These are phyloP conservation scores for Microcyclospora pomicola DNA, from an alignment of 2,329 filamentous ascomycete species.

Conservation along the genomic window DNA sequence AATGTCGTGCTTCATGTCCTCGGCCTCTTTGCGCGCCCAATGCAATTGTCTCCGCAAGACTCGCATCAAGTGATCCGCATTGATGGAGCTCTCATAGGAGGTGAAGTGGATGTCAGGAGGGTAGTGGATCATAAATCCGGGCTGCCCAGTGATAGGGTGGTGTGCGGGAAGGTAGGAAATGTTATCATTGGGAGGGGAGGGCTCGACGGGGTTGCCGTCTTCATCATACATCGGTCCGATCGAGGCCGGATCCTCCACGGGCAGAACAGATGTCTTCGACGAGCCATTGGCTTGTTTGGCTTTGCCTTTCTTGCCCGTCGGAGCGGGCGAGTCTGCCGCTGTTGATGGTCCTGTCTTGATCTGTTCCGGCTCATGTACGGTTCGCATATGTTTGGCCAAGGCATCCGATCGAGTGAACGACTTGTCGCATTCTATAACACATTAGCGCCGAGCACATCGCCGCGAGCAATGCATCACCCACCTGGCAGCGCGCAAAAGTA, in stretches of 20 bases:
- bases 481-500: constrained; percentile 93
- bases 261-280: constrained; percentile 3
- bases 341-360: constrained; percentile 52
- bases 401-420: constrained; percentile 94
- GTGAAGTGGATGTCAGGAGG: constrained; percentile 48
- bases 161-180: constrained; percentile 44
- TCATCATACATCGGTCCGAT: constrained; percentile 16
- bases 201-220: constrained; percentile 18
- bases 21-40: constrained; percentile 57
- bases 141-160: constrained; percentile 44
- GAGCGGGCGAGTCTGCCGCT: constrained; percentile 53
- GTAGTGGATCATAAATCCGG: constrained; percentile 37
- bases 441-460: constrained; percentile 5
- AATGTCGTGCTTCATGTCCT: constrained; percentile 50
- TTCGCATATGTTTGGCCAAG: constrained; percentile 95
- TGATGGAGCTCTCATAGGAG: constrained; percentile 48
- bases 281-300: constrained; percentile 27
- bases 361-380: constrained; percentile 88
- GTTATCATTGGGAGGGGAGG: constrained; percentile 37
- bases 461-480: constrained; percentile 29
- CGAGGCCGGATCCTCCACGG: constrained; percentile 12
- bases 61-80: constrained; percentile 54
- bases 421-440: constrained; percentile 70
- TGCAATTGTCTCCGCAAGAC: constrained; percentile 49
- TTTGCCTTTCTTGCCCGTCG: constrained; percentile 31